Base-by-base conservation (phyloP, 2,329 filamentous ascomycete genomes). In the Trichoderma breve region DNA sequence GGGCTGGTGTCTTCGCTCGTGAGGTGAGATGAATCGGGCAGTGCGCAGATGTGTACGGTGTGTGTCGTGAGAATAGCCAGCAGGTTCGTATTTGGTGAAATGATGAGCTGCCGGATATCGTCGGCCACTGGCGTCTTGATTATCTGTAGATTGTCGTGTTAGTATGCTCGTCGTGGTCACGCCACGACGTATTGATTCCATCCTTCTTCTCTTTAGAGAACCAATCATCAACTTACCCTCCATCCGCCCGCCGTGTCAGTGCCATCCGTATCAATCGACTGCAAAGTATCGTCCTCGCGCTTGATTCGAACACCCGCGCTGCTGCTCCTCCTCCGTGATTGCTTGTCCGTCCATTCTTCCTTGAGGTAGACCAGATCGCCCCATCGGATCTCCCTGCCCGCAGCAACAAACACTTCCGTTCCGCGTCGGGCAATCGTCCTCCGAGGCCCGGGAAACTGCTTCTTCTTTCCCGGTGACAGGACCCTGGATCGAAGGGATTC, bases 371-470 rank as follows among this genome's bases (percentile, higher is more conserved):
- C 89, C 70, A 99, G 83, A 81, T 97, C 93, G 11, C 93, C 91
- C 94, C 96, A 99, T 80, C 95, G 88, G 73, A 99, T 92, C 81
- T 98, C 93, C 76, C 92, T 95, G 63, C 95, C 95, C 53, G 92
- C 91, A 24, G 94, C 95, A 14, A 94, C 90, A 79, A 98, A 98
- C 11, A 98, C 85, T 78, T 99, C 95, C 1, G 93, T 94, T 18
- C 93, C 94, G 72, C 95, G 87, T 64, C 89, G 90, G 11, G 94
- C 95, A 77, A 98, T 91, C 0, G 90, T 94, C 74, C 89, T 82
- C 71, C 86, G 84, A 11, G 89, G 88, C 21, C 89, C 88, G 1
- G 80, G 78, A 24, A 80, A 77, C 2, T 80, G 68, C 75, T 83
- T 83, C 79, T 83, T 85, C 78, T 82, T 86, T 15, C 82, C 79